Evolutionary conservation across 768 basidiomycete genomes (phyloP).

Genomic region (Mycena vitilis): DNA sequence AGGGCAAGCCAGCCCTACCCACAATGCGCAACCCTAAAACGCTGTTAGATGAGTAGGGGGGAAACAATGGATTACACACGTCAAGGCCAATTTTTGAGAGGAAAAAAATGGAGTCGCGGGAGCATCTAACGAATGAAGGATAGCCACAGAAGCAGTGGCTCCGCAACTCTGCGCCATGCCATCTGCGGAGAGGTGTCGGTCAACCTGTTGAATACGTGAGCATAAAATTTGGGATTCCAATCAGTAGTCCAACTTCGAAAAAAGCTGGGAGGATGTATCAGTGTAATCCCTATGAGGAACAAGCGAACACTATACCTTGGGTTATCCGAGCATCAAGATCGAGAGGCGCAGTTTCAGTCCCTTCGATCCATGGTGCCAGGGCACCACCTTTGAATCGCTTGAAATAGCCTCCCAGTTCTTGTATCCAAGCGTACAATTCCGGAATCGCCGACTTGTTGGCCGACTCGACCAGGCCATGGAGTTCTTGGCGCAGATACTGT

Average conservation of each 20-base stretch:
- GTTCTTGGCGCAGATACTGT: slow-evolving; percentile 84
- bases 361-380: slow-evolving; percentile 73
- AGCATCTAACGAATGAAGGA: slow-evolving; percentile 90
- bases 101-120: slow-evolving; percentile 88
- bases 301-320: slow-evolving; percentile 17
- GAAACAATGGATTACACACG: slow-evolving; percentile 43
- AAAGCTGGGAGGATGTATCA: slow-evolving; percentile 63
- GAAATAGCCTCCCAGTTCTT: slow-evolving; percentile 90
- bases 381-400: slow-evolving; percentile 88
- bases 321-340: slow-evolving; percentile 90
- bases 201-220: slow-evolving; percentile 61
- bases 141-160: slow-evolving; percentile 89
- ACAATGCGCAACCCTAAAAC: slow-evolving; percentile 80
- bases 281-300: no score
- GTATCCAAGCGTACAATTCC: slow-evolving; percentile 80
- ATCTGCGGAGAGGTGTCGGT: slow-evolving; percentile 77
- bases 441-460: slow-evolving; percentile 78
- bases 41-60: not conserved
- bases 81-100: slow-evolving; percentile 78
- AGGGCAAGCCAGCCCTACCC: slow-evolving; percentile 65
- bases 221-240: not conserved
- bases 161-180: slow-evolving; percentile 81
- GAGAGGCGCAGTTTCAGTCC: slow-evolving; percentile 52
- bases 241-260: slow-evolving; percentile 69
- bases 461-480: slow-evolving; percentile 87